These are phyloP conservation scores for Phytophthora multivora DNA, from an alignment of 352 stramenopile species.

Conservation along the genomic window DNA sequence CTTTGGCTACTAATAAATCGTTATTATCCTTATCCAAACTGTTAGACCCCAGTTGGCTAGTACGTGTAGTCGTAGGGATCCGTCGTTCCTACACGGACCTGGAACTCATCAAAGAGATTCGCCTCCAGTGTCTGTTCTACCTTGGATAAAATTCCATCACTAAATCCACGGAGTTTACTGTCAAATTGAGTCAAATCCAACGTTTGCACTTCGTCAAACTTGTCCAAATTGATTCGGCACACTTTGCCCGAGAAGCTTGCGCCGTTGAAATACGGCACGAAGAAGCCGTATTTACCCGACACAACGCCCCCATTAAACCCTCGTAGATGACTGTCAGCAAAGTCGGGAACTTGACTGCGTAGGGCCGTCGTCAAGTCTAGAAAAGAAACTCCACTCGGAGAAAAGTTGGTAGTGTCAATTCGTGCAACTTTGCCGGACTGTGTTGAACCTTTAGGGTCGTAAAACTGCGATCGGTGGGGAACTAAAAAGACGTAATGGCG, in stretches of 20 bases:
- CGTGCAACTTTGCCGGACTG: constrained; percentile 71
- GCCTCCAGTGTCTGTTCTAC: constrained; percentile 48
- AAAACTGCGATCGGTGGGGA: constrained; percentile 49
- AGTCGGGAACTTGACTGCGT: constrained; percentile 72
- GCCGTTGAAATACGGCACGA: constrained; percentile 80
- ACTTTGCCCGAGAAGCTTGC: constrained; percentile 69
- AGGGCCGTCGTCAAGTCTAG: constrained; percentile 59
- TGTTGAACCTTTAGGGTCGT: constrained; percentile 20
- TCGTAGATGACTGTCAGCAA: constrained; percentile 59
- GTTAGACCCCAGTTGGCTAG: constrained; percentile 17
- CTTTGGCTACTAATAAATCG: constrained; percentile 45
- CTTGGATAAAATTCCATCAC: constrained; percentile 56
- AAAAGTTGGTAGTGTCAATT: constrained; percentile 77
- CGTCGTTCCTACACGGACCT: constrained; percentile 66
- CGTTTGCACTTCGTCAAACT: constrained; percentile 79
- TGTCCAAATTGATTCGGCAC: constrained; percentile 80
- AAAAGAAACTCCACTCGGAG: constrained; percentile 42
- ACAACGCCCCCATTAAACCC: constrained; percentile 73
- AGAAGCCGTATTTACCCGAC: constrained; percentile 83
- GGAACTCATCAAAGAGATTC: constrained; percentile 67
- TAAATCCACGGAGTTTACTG: constrained; percentile 50
- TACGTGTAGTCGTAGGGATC: constrained; percentile 74
- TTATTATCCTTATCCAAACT: not conserved
- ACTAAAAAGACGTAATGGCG: constrained; percentile 75
- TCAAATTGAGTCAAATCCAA: constrained; percentile 67